These are phyloP conservation scores for Exophiala viscosa DNA, from an alignment of 2,329 filamentous ascomycete species.

Conservation along the genomic window DNA sequence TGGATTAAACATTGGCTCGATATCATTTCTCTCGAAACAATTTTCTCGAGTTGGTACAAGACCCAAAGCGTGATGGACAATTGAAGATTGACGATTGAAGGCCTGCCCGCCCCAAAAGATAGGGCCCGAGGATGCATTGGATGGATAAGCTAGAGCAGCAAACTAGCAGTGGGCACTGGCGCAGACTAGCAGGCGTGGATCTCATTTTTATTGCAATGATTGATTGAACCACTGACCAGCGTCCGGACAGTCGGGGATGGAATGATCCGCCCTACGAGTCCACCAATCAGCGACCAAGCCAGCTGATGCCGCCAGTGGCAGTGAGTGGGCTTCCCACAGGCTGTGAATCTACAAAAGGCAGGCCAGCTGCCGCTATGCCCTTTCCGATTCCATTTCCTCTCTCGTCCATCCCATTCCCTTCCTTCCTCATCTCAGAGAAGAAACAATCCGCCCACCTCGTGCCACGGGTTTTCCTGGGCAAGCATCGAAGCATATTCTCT, in stretches of 20 bases:
- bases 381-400: constrained; percentile 28
- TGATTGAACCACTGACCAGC: constrained; percentile 1
- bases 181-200: not conserved
- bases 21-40: too few relatives aligned
- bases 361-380: constrained; percentile 26
- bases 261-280: constrained; percentile 16
- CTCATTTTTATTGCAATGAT: not conserved
- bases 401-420: constrained; percentile 19
- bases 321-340: constrained; percentile 4
- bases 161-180: constrained; percentile 3
- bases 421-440: not conserved
- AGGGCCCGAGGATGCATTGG: too few relatives aligned
- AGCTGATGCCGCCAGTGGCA: constrained; percentile 11
- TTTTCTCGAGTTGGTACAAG: too few relatives aligned
- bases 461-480: not conserved
- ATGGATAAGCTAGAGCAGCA: constrained; percentile 1
- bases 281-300: constrained; percentile 4
- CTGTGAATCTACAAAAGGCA: constrained; percentile 26
- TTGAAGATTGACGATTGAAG: not conserved
- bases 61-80: too few relatives aligned
- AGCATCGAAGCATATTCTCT: not conserved
- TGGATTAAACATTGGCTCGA: too few relatives aligned
- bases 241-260: constrained; percentile 20
- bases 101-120: too few relatives aligned
- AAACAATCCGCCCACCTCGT: not conserved